Evolutionary conservation across 805 yeast species (phyloP), one percentile per base, ranked within the genome.

Genomic region (Spathaspora sp.): DNA sequence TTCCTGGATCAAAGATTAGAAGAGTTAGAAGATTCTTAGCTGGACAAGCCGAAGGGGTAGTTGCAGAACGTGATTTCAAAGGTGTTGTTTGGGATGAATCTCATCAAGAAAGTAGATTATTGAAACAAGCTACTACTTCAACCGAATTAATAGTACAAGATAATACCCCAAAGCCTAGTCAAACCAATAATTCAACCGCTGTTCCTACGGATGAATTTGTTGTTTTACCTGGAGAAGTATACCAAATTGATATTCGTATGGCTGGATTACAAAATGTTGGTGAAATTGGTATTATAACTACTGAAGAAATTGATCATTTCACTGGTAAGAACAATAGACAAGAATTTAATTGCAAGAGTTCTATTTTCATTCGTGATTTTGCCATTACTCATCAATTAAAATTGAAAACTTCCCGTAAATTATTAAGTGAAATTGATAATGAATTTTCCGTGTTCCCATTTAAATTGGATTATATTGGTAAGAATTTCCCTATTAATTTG

Each of bases 1-100:
- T 89, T 38, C 98, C 98, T 29, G 96, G 97, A 0, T 89, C 97
- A 19, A 85, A 89, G 66, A 88, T 94, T 43, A 86, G 99, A 73
- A 82, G 97, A 68, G 79, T 92, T 52, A 82, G 97, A 75, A 82
- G 98, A 65, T 94, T 93, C 62, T 81, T 94, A 64, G 96, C 96
- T 40, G 99, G 99, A 49, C 99, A 94, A 76, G 86, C 92, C 53
- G 96, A 90, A 64, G 94, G 91, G 65, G 76, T 91, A 50, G 94
- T 91, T 57, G 93, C 92, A 39, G 99, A 93, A 73, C 81, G 85
- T 64, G 97, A 89, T 58, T 89, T 87, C 72, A 92, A 93, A 70
- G 97, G 97, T 64, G 96, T 92, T 50, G 87, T 80, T 26, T 88
- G 96, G 96, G 79, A 86, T 49, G 96, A 88, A 71, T 77, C 85